Evolutionary conservation across 2,329 filamentous ascomycete species (phyloP), one percentile per base, ranked within the genome.

Genomic region (Phialophora expanda): DNA sequence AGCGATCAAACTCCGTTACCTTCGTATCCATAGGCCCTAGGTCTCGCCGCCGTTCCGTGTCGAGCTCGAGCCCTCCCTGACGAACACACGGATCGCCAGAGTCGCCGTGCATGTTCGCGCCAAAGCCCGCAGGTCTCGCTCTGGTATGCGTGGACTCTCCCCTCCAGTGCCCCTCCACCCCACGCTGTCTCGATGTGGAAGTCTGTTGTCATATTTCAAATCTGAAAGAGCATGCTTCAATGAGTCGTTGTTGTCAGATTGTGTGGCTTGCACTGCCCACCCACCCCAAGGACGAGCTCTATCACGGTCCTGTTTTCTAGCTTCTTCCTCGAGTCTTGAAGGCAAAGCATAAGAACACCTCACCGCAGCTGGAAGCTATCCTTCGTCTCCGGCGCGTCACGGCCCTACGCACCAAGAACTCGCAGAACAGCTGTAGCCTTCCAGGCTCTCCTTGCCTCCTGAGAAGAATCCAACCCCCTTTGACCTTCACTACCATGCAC

Each of bases 71-170:
- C 65, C 67, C 53, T 60, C 64, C 65, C 34, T 26, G 44, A 57
- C 28, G 51, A 59, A 46, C 65, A 54, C 67, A 64, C 63, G 46
- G 67, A 69, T 55, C 67, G 59, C 48, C 28, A 17, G 17, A 24
- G 53, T 65, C 34, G 63, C 67, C 67, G 65, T 67, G 67, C 67
- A 67, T 69, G 67, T 67, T 54, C 24, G 53, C 30, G 56, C 38
- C 61, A 56, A 56, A 64, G 48, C 55, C 57, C 20, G 34, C 60
- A 12, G 48, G 56, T 60, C 55, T 67, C 26, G 50, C 61, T 66
- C 62, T 69, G 67, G 67, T 69, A 69, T 64, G 67, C 62, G 11
- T 30, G 41, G 28, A 14, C 26, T 9, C 44, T 48, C 11, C 44
- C 62, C 32, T 48, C 62, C 51, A 24, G 41, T 34, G 24, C 41